These are phyloP conservation scores for Angomonas deanei DNA, from an alignment of 208 protist species.

Conservation along the genomic window DNA sequence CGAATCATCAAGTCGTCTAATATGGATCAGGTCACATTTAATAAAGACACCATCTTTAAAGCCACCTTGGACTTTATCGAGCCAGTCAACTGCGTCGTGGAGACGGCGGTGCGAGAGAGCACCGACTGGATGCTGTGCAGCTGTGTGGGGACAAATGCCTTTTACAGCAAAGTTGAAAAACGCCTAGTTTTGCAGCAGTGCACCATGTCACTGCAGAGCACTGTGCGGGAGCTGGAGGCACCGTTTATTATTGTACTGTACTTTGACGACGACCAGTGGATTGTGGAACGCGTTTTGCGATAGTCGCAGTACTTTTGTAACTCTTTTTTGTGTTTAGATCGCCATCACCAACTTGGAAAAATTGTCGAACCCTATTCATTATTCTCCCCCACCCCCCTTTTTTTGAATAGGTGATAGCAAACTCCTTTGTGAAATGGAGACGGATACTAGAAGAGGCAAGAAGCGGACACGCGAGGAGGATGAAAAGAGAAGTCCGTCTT, in stretches of 20 bases:
- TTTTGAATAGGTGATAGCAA: too few species aligned
- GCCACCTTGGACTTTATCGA: constrained; percentile 65
- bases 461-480: neutral
- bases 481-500: neutral
- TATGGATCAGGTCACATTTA: constrained; percentile 72
- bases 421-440: neutral
- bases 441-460: neutral
- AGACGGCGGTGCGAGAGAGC: constrained; percentile 72
- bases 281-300: constrained; percentile 55
- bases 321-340: neutral
- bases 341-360: neutral
- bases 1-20: constrained; percentile 38
- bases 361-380: neutral
- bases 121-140: constrained; percentile 77
- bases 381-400: too few species aligned
- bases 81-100: constrained; percentile 46
- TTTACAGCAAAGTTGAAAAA: constrained; percentile 71
- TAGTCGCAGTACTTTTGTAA: constrained; percentile 13
- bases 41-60: constrained; percentile 52
- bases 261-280: constrained; percentile 45
- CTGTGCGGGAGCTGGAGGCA: constrained; percentile 36
- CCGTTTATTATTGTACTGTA: constrained; percentile 54
- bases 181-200: constrained; percentile 68
- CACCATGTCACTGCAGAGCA: constrained; percentile 55
- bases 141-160: constrained; percentile 50